These are phyloP conservation scores for Arthroderma sp. DNA, from an alignment of 2,329 filamentous ascomycete genomes.

Conservation along the genomic window DNA sequence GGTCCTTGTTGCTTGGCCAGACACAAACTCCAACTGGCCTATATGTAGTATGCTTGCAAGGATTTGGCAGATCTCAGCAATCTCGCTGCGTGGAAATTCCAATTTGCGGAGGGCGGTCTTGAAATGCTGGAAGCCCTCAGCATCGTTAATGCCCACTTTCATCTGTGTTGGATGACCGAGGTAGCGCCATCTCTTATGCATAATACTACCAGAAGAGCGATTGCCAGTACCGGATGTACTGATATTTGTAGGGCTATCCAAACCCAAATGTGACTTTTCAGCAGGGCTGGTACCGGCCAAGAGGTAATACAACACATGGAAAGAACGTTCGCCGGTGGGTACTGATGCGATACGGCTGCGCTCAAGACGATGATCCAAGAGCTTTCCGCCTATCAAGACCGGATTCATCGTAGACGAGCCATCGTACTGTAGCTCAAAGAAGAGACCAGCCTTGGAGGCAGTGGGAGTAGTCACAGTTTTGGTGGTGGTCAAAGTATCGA, in stretches of 20 bases:
- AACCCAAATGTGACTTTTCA: constrained; percentile 73
- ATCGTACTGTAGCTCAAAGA: constrained; percentile 94
- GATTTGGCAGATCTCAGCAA: constrained; percentile 93
- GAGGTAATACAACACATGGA: constrained; percentile 91
- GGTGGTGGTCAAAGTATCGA: constrained; percentile 90
- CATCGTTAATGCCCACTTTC: constrained; percentile 92
- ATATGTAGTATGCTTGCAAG: constrained; percentile 92
- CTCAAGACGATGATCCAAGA: constrained; percentile 86
- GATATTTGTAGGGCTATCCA: constrained; percentile 37
- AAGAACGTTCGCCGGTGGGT: constrained; percentile 90
- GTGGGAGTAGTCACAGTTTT: constrained; percentile 93
- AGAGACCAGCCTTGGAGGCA: constrained; percentile 87
- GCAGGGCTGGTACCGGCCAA: constrained; percentile 80
- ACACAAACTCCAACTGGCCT: constrained; percentile 88
- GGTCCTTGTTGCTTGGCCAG: constrained; percentile 62
- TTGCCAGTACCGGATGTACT: constrained; percentile 33
- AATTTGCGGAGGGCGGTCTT: constrained; percentile 89
- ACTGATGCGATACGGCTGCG: constrained; percentile 82
- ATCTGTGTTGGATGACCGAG: constrained; percentile 92
- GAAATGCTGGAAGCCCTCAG: constrained; percentile 92
- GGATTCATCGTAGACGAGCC: constrained; percentile 73
- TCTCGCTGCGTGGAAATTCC: constrained; percentile 84
- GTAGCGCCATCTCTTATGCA: constrained; percentile 86
- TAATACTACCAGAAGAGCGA: constrained; percentile 39
- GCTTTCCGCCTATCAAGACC: constrained; percentile 80